These are phyloP conservation scores for Saccharomycopsis lassenensis DNA, from an alignment of 805 yeast species.

Conservation along the genomic window DNA sequence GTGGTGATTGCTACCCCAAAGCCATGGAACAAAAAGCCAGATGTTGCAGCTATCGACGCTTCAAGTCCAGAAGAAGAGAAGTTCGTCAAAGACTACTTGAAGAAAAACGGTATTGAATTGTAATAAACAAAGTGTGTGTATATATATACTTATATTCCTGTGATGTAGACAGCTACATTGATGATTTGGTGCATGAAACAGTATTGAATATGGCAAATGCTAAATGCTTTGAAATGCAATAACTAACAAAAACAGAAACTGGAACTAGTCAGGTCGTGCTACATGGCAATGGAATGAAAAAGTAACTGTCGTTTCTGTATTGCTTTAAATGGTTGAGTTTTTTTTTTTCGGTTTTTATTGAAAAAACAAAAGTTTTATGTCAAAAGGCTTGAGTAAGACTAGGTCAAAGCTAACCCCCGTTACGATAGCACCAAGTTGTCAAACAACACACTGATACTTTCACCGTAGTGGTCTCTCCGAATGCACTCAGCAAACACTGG, in stretches of 20 bases:
- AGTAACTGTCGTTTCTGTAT: too few species aligned
- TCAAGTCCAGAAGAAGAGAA: conserved; percentile 81
- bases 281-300: too few species aligned
- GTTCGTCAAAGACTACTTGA: conserved; percentile 65
- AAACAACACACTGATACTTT: conserved; percentile 84
- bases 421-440: conserved; percentile 61
- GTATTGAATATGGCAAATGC: too few species aligned
- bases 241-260: too few species aligned
- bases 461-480: conserved; percentile 98
- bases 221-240: too few species aligned
- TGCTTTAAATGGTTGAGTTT: too few species aligned
- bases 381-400: conserved; percentile 1
- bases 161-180: too few species aligned
- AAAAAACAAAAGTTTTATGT: conserved; percentile 1
- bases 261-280: too few species aligned
- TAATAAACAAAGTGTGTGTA: too few species aligned
- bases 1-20: conserved; percentile 57
- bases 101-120: conserved; percentile 23
- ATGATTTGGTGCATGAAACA: too few species aligned
- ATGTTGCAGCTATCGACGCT: conserved; percentile 63
- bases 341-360: neutral
- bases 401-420: conserved; percentile 9
- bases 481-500: conserved; percentile 96
- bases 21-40: conserved; percentile 54
- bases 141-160: too few species aligned